A percentile compares a stretch with the other conserved stretches of the same genome.
phyloP scores from a whole-genome alignment of 2,329 filamentous ascomycete species.

The Botrytis byssoidea region DNA sequence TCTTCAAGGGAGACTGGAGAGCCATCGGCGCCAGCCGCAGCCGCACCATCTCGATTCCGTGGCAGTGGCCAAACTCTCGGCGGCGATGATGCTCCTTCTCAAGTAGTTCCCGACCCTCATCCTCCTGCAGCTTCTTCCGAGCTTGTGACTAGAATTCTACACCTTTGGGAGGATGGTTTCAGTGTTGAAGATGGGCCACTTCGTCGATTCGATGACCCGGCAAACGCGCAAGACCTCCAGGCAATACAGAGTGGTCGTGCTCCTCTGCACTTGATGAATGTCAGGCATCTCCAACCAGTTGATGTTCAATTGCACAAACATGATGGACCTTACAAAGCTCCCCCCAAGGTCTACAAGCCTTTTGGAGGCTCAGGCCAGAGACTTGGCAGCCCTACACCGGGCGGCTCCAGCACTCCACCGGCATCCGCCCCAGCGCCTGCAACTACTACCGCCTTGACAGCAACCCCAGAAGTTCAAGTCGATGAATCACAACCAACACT shows the following conservation, averaged over 20 bases:
- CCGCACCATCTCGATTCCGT: slow-evolving; percentile 56
- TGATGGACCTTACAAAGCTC: slow-evolving; percentile 68
- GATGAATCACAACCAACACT: slow-evolving; percentile 67
- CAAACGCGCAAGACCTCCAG: slow-evolving; percentile 67
- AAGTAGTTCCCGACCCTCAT: slow-evolving; percentile 62
- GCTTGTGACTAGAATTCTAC: slow-evolving; percentile 59
- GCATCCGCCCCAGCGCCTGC: slow-evolving; percentile 41
- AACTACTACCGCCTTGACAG: slow-evolving; percentile 30
- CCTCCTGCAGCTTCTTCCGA: slow-evolving; percentile 45
- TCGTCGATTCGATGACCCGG: slow-evolving; percentile 74
- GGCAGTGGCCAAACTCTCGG: slow-evolving; percentile 75
- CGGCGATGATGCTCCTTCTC: slow-evolving; percentile 71
- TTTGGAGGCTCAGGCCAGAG: slow-evolving; percentile 71
- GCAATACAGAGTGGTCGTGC: slow-evolving; percentile 77
- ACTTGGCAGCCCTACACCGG: slow-evolving; percentile 74
- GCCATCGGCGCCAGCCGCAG: slow-evolving; percentile 47
- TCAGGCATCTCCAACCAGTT: slow-evolving; percentile 70
- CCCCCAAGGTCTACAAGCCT: slow-evolving; percentile 73
- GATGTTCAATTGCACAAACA: slow-evolving; percentile 74
- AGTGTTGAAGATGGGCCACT: slow-evolving; percentile 80
- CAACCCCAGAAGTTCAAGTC: slow-evolving; percentile 46
- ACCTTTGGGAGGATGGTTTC: slow-evolving; percentile 82
- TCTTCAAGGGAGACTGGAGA: slow-evolving; percentile 55
- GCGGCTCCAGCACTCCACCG: slow-evolving; percentile 44
- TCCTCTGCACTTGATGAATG: slow-evolving; percentile 75